Conservation (phyloP, 2,329 filamentous ascomycete species). For the Diaporthe vexans region DNA sequence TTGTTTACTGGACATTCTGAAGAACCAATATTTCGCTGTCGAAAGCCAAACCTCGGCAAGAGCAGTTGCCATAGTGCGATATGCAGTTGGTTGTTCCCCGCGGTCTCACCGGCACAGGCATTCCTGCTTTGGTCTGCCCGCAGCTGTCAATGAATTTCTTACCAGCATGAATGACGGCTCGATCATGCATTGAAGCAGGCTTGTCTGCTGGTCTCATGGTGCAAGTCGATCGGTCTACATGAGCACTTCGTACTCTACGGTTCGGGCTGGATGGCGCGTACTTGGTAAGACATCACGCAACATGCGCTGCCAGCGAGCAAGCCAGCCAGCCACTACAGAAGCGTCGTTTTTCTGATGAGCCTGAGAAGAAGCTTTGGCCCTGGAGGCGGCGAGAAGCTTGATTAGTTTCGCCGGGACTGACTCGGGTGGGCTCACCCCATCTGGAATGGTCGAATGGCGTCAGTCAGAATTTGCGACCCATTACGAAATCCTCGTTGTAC, state of each 20-base stretch:
- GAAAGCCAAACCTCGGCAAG: too few relatives aligned
- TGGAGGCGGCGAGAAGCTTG: conserved; percentile 12
- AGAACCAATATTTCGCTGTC: not conserved
- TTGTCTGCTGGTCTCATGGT: not conserved
- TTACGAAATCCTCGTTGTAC: conserved; percentile 37
- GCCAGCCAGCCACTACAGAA: not conserved
- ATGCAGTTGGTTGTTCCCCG: not conserved
- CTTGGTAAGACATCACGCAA: not conserved
- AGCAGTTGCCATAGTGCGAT: not conserved
- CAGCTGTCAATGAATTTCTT: too few relatives aligned
- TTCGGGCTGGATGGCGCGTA: not conserved
- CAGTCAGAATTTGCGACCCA: conserved; percentile 39
- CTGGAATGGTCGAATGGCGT: conserved; percentile 40
- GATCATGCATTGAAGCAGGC: not conserved
- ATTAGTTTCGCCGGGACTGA: conserved; percentile 1
- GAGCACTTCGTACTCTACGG: not conserved
- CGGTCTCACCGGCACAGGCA: not conserved
- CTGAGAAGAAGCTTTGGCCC: conserved; percentile 15
- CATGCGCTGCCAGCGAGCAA: not conserved
- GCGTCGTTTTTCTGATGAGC: not conserved
- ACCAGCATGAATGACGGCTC: too few relatives aligned
- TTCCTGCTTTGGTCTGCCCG: not conserved
- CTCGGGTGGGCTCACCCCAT: conserved; percentile 30
- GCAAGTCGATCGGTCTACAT: not conserved
- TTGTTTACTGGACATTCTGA: not conserved